Conservation (phyloP, 345 rosid genomes). For the Populus pruinosa region DNA sequence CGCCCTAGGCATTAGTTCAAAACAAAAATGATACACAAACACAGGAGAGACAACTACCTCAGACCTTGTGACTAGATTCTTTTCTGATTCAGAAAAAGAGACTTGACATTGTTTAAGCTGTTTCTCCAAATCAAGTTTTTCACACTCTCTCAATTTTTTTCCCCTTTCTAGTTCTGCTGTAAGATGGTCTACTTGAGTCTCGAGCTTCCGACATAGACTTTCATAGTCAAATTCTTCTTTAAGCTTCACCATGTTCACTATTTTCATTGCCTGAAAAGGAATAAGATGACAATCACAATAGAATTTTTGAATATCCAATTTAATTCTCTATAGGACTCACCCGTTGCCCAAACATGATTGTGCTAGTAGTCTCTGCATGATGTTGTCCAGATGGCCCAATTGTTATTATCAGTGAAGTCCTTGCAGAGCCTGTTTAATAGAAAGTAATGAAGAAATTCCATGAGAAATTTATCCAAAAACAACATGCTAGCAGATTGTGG, state of each 20-base stretch:
- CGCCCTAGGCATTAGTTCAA: neutral
- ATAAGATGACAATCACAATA: neutral
- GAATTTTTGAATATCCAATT: neutral
- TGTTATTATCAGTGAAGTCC: conserved; percentile 86
- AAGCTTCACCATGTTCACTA: conserved; percentile 86
- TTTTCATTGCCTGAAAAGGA: conserved; percentile 81
- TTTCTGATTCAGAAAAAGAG: conserved; percentile 48
- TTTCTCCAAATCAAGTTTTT: conserved; percentile 50
- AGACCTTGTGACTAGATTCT: conserved; percentile 53
- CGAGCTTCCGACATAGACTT: conserved; percentile 83
- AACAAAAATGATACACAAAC: conserved; percentile 14
- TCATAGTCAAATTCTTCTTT: conserved; percentile 94
- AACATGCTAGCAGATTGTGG: neutral
- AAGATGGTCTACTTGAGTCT: conserved; percentile 75
- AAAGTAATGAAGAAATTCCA: conserved; percentile 2
- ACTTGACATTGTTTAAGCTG: conserved; percentile 50
- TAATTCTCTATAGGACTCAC: conserved; percentile 42
- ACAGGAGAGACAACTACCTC: conserved; percentile 60
- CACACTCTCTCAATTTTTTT: conserved; percentile 56
- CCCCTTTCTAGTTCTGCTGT: conserved; percentile 86
- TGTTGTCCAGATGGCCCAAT: conserved; percentile 80
- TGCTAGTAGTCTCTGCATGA: conserved; percentile 87
- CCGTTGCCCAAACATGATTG: conserved; percentile 91
- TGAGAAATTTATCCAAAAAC: neutral
- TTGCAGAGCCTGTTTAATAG: conserved; percentile 66